Conservation (phyloP, 2,329 filamentous ascomycete genomes). For the Didymella glomerata region DNA sequence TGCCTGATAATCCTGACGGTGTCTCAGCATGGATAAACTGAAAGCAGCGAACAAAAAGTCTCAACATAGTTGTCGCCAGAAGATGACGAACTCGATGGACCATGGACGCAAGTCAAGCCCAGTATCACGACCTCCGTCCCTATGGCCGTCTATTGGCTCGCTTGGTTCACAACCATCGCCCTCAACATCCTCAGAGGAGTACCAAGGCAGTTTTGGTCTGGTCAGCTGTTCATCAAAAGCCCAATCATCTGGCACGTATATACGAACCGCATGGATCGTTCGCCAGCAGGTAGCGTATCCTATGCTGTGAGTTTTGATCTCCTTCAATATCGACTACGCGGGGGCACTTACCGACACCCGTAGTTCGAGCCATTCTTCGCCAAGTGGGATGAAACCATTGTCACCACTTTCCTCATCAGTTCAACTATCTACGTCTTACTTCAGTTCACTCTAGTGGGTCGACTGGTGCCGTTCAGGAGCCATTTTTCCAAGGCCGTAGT, state of each 20-base stretch:
- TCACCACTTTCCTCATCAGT: background rate
- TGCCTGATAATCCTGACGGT: no score
- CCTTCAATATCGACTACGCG: no score
- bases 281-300: background rate
- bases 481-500: background rate
- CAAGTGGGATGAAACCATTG: background rate
- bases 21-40: no score
- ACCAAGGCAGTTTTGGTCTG: background rate
- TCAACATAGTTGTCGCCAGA: no score
- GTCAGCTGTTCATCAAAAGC: background rate
- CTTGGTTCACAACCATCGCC: background rate
- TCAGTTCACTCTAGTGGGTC: background rate
- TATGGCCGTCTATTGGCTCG: background rate
- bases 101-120: background rate
- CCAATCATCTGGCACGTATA: background rate
- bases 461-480: background rate
- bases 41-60: no score
- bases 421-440: background rate
- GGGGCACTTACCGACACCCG: background rate
- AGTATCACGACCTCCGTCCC: background rate
- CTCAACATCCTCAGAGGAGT: background rate
- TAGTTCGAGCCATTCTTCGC: background rate
- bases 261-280: background rate
- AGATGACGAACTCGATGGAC: no score
- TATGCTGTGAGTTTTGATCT: background rate